Evolutionary conservation across 2,329 filamentous ascomycete species (phyloP).

Genomic region (Scedosporium minutisporum): DNA sequence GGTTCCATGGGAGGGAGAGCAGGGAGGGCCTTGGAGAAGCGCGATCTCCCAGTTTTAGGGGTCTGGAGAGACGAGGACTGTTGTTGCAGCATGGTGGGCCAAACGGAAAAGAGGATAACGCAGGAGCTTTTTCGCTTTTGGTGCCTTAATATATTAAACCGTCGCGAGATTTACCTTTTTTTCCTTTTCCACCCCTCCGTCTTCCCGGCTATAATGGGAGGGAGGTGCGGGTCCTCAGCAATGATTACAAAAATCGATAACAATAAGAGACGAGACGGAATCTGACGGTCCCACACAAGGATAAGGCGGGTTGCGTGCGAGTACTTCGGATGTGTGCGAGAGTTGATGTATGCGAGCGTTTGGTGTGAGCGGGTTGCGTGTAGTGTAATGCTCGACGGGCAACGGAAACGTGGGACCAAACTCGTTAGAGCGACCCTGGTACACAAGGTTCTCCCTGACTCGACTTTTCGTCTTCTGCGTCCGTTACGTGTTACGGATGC

Average conservation of each 20-base stretch:
- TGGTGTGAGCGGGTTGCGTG: constrained; percentile 1
- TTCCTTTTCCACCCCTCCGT: background rate
- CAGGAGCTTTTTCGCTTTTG: background rate
- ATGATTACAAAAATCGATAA: background rate
- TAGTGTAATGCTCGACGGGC: background rate
- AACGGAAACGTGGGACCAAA: background rate
- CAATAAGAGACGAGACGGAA: background rate
- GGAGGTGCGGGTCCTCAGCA: background rate
- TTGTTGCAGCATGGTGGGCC: constrained; percentile 9
- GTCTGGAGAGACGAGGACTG: constrained; percentile 15
- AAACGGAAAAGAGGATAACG: background rate
- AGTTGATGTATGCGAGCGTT: background rate
- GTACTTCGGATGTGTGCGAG: background rate
- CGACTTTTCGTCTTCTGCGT: background rate
- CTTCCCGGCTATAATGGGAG: constrained; percentile 2
- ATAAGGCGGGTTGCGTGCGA: background rate
- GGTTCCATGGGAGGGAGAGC: constrained; percentile 31
- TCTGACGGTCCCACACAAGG: background rate
- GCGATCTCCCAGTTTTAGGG: constrained; percentile 35
- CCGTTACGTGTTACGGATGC: background rate
- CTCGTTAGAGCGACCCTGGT: background rate
- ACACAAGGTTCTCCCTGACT: background rate
- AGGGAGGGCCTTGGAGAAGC: constrained; percentile 50
- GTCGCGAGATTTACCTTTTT: background rate
- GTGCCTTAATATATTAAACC: constrained; percentile 6